A percentile compares a stretch with the other conserved stretches of the same genome.
Conservation (phyloP, 1,284 basidiomycete species). For the Chondrostereum purpureum region DNA sequence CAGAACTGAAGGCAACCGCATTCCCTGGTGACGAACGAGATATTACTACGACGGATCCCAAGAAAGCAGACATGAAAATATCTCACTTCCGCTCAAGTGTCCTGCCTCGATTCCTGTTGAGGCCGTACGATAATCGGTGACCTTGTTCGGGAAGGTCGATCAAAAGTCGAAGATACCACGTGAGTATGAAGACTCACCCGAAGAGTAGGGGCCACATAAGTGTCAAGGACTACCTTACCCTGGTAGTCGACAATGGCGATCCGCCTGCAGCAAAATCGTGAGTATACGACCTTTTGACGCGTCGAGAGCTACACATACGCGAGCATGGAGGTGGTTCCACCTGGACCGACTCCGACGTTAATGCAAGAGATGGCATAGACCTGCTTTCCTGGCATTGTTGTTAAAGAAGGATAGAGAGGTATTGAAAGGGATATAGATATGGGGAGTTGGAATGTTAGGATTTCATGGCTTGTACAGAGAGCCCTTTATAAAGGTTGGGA, state of each 20-base stretch:
- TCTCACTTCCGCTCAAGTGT: constrained; percentile 47
- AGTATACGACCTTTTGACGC: constrained; percentile 14
- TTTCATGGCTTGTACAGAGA: too few relatives aligned
- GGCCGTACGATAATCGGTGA: constrained; percentile 67
- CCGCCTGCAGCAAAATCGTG: constrained; percentile 34
- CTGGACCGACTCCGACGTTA: constrained; percentile 68
- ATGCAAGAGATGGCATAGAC: constrained; percentile 51
- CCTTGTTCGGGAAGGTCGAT: constrained; percentile 23
- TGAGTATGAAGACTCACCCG: constrained; percentile 24
- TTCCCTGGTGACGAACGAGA: constrained; percentile 28
- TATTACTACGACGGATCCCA: constrained; percentile 5
- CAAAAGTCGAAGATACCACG: constrained; percentile 7
- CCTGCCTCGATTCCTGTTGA: constrained; percentile 61
- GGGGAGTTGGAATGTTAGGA: background rate
- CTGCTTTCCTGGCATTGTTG: constrained; percentile 38
- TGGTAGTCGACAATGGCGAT: constrained; percentile 59
- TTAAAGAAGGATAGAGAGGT: constrained; percentile 21
- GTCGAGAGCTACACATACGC: constrained; percentile 44
- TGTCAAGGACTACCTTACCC: constrained; percentile 52
- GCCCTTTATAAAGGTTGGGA: too few relatives aligned
- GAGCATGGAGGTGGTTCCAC: constrained; percentile 70
- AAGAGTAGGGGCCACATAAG: constrained; percentile 62
- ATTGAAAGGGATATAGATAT: background rate
- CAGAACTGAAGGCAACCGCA: constrained; percentile 46
- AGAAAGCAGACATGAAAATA: constrained; percentile 10